Base-by-base conservation (phyloP, 495 filamentous ascomycete genomes). In the Podospora conica region DNA sequence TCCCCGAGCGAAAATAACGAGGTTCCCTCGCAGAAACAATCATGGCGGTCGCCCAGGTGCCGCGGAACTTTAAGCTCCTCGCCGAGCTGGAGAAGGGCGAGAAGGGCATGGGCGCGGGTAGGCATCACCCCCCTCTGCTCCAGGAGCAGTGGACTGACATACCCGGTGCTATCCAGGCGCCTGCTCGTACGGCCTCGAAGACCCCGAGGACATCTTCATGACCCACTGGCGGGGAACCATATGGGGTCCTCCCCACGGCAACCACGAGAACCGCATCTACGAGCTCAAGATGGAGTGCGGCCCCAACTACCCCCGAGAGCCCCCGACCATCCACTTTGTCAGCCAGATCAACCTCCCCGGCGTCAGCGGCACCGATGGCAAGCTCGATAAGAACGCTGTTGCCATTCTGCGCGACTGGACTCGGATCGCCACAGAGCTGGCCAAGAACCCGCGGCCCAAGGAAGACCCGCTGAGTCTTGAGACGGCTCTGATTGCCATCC, bases 71-170 rank as follows among this genome's bases (percentile, higher is more conserved):
- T 74, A 86, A 93, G 70, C 86, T 98, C 69, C 85, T 98, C 21
- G 96, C 97, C 75, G 95, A 98, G 87, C 84, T 98, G 3, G 95
- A 98, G 83, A 98, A 97, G 82, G 95, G 95, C 69, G 95, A 98
- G 82, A 98, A 98, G 77, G 95, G 96, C 55, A 82, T 94, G 59
- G 93, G 96, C 71, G 93, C 94, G 80, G 94, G 94, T 97, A 75
- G 61, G 77, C 65, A n/a, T 21, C 61, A 10, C 1, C 15, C 25
- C 25, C 25, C 6, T 27, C 25, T 8, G 2, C 25, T n/a, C 33
- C 5, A 8, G 11, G 8, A 18, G 7, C 27, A 67, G 55, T 9
- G 29, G 23, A 15, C 48, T 57, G 27, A 10, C 68, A 61, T 40
- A 65, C 25, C 5, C 11, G n/a, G 27, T 58, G 11, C 12, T 27